These are phyloP conservation scores for Castanea mollissima DNA, from an alignment of 306 rosid species.

Conservation along the genomic window DNA sequence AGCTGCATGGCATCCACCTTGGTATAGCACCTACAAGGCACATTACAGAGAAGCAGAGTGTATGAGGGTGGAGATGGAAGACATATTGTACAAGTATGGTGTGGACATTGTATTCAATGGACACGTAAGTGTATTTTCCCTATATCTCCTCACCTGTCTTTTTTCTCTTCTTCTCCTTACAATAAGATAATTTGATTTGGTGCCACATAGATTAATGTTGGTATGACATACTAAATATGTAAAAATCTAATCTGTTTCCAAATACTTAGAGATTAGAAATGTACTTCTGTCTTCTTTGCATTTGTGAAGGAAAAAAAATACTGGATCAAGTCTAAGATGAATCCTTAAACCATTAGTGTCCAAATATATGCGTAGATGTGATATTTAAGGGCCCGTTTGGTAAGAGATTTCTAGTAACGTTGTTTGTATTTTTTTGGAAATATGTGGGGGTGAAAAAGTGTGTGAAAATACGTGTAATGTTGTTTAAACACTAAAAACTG, in stretches of 20 bases:
- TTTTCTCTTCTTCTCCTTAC: neutral
- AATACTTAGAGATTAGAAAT: neutral
- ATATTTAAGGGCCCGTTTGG: neutral
- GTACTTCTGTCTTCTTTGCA: neutral
- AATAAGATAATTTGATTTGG: neutral
- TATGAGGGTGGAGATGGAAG: constrained; percentile 87
- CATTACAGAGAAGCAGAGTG: constrained; percentile 95
- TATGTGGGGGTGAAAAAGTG: too few relatives aligned
- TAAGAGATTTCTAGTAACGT: too few relatives aligned
- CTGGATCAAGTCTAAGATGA: neutral
- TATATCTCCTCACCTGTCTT: neutral
- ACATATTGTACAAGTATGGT: constrained; percentile 55
- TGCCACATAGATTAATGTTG: neutral
- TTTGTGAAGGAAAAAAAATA: neutral
- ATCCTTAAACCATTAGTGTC: neutral
- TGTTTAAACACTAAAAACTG: too few relatives aligned
- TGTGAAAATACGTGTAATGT: too few relatives aligned
- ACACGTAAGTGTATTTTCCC: constrained; percentile 52
- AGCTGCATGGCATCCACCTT: constrained; percentile 88
- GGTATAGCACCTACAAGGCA: constrained; percentile 85
- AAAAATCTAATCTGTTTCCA: neutral
- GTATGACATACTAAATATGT: neutral
- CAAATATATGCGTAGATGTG: neutral
- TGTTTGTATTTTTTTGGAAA: too few relatives aligned
- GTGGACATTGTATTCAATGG: constrained; percentile 88